Base-by-base conservation (phyloP, 495 filamentous ascomycete species). In the Astrothelium subdiscretum region DNA sequence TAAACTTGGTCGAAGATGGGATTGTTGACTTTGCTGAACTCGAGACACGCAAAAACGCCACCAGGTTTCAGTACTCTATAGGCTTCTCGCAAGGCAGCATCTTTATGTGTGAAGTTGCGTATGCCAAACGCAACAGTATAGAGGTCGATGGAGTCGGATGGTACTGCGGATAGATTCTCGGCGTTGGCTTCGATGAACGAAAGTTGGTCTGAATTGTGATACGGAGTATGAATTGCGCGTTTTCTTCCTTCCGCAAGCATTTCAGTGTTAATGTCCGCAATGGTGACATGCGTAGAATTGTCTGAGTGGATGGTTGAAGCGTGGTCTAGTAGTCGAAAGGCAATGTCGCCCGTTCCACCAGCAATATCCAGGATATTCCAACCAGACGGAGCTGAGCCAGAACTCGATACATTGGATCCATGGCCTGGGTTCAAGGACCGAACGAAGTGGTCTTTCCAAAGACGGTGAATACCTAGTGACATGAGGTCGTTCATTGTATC, bases 361-460 rank as follows among this genome's bases (percentile, higher is more conserved):
- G 94, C 94, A 54, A 98, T 90, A 77, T 98, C 94, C 68, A 98
- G 89, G 75, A 98, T 95, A 67, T 85, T 88, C 83, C 85, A 85
- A 63, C 81, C 81, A 58, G 26, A 18, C 51, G 74, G 68, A 24
- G 66, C 27, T 60, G 63, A 65, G 74, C 78, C 74, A 22, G 72
- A 66, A 26, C 79, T 72, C 66, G 70, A 63, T 64, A 72, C 74
- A 59, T 79, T 76, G n/a, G 86, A 78, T 57, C 79, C 80, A 57
- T 84, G 82, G 65, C 94, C 94, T 1, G 95, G 94, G 77, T 96
- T 90, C 13, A 98, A 81, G 26, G 86, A 86, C 61, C 91, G 85
- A 43, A 97, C 94, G 74, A 97, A 98, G 76, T 95, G 84, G 75
- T 97, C 94, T 82, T 98, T 98, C 94, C 94, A 98, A 57, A 97